Evolutionary conservation across 2,329 filamentous ascomycete genomes (phyloP), one percentile per base, ranked within the genome.

Genomic region (Colletotrichum gloeosporioides): DNA sequence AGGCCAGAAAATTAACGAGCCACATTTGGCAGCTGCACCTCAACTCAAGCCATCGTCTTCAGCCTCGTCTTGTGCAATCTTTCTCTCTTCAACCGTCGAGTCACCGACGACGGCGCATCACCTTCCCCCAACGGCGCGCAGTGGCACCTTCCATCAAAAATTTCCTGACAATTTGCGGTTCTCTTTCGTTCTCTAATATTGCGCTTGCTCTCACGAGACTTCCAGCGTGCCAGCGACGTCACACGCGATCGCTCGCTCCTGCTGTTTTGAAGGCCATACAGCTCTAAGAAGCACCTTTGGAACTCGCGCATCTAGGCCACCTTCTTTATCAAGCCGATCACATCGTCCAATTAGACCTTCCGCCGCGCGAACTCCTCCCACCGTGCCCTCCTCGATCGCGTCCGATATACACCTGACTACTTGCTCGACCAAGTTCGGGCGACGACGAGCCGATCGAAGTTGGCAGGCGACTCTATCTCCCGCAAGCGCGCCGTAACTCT

Each of bases 61-160:
- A 78, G 77, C 77, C 77, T 78, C 64, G 77, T 59, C 69, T 74
- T 67, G 73, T 49, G 66, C 74, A 73, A 74, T 66, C 63, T 77
- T 65, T 74, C 67, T 67, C 67, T 59, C 66, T 36, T 53, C 53
- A 70, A 49, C 72, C 71, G 62, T 71, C 66, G 72, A 77, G 75
- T 77, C 72, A 34, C 61, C 69, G 73, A 65, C 66, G 75, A 73
- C 70, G 74, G 75, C 75, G 72, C 72, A 76, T 59, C 36, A 49
- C 57, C 59, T 55, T 16, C 25, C 32, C 39, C 31, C 53, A 63
- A 72, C 69, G 69, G 76, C 76, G 69, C 36, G 29, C 25, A 75
- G 75, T 66, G 61, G 71, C 31, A 70, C n/a, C 15, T 57, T 29
- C 22, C 53, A 22, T 22, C 25, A 62, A 44, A 13, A 6, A 3